Base-by-base conservation (phyloP, 306 rosid genomes). In the Myrica gale region DNA sequence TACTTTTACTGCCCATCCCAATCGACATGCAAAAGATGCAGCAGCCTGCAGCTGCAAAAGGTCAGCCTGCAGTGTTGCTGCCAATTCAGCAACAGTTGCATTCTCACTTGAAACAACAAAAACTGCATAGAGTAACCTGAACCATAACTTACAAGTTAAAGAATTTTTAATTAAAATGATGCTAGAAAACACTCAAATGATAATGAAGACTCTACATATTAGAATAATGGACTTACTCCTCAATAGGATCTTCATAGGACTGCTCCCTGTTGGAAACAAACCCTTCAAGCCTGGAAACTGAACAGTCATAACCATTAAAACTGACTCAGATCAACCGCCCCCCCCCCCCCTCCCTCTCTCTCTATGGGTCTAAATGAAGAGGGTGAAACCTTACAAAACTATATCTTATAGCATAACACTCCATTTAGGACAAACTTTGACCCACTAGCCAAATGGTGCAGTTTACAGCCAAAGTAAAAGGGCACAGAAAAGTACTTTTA, bases 211-310 rank as follows among this genome's bases (percentile, higher is more conserved):
- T 74, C 55, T 43, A 39, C 15, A 67, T 47, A 70, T 45, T 72
- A 53, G 88, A 81, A 85, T 37, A 81, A 76, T 78, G 79, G 79
- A 84, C 88, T 88, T 90, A 93, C 98, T 93, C 98, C 90, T 93
- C 98, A 77, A 91, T 93, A 72, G 98, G 98, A 87, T 93, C 97
- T 87, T 93, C 98, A 56, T 91, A 91, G 39, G 97, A 91, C 84
- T 91, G 98, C 93, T 93, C 98, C 87, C 96, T 86, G 90, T 93
- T 93, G 73, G 97, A 93, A 85, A 93, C 96, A 91, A 93, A 93
- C 53, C 98, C 98, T 90, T 93, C 98, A 81, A 93, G 98, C 92
- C 91, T 90, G 84, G 89, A 91, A 85, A 93, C 98, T 93, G 93
- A 74, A 87, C 50, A 76, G 81, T 61, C 74, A 71, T 43, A 76